Evolutionary conservation across 805 yeast genomes (phyloP).

Genomic region (Wickerhamiella azymoides): DNA sequence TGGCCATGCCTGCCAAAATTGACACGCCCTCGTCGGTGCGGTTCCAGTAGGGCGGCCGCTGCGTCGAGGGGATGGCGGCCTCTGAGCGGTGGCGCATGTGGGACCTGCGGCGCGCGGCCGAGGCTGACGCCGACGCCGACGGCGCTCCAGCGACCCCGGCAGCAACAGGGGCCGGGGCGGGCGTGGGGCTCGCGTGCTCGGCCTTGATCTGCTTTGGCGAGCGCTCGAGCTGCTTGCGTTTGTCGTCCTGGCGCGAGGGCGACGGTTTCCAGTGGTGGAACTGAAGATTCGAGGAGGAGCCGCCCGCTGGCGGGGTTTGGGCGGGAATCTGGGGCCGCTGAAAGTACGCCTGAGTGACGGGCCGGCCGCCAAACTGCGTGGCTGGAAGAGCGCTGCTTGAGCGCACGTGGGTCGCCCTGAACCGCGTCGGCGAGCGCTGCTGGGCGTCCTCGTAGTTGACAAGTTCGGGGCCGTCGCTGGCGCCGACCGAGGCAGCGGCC

Average conservation of each 20-base stretch:
- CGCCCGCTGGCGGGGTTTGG: conserved; percentile 23
- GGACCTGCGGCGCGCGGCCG: neutral
- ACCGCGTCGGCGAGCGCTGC: conserved; percentile 13
- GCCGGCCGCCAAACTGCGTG: conserved; percentile 10
- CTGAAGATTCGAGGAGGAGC: conserved; percentile 33
- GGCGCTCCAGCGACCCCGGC: too few species aligned
- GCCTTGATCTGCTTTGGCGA: conserved; percentile 4
- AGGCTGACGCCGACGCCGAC: too few species aligned
- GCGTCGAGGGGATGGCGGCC: conserved; percentile 4
- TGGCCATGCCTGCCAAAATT: conserved; percentile 18
- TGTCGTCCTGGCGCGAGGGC: conserved; percentile 10
- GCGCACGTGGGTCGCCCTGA: conserved; percentile 15
- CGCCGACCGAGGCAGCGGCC: conserved; percentile 8
- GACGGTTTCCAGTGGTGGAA: conserved; percentile 45
- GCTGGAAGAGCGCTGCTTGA: conserved; percentile 18
- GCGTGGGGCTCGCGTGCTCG: conserved; percentile 3
- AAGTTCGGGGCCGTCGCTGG: conserved; percentile 14
- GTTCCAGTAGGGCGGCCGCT: conserved; percentile 12
- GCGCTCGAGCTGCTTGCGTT: neutral
- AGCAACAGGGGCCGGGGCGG: conserved; percentile 4
- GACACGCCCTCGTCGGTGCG: conserved; percentile 18
- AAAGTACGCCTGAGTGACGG: conserved; percentile 10
- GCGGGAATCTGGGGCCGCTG: conserved; percentile 17
- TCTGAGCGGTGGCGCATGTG: conserved; percentile 12
- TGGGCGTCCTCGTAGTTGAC: conserved; percentile 15